Conservation (phyloP, 495 filamentous ascomycete species). For the Aspergillus leporis region DNA sequence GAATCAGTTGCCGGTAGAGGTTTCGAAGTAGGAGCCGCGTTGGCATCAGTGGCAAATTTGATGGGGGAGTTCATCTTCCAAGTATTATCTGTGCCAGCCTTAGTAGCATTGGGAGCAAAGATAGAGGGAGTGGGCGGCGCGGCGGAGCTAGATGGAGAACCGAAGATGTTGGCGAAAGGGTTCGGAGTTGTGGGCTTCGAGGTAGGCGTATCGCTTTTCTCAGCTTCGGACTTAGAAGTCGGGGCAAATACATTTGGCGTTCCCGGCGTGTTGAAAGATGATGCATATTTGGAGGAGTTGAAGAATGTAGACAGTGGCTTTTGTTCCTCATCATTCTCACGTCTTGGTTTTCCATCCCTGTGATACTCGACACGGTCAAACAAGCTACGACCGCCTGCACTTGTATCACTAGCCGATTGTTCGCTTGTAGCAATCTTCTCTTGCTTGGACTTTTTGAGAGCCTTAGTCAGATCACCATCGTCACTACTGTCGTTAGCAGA, state of each 20-base stretch:
- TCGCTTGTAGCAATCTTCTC: conserved; percentile 24
- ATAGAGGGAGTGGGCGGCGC: conserved; percentile 24
- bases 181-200: conserved; percentile 23
- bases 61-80: conserved; percentile 55
- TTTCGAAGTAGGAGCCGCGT: conserved; percentile 20
- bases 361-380: conserved; percentile 59
- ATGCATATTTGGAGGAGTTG: conserved; percentile 23
- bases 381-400: conserved; percentile 48
- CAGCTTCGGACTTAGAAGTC: conserved; percentile 15
- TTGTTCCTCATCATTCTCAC: conserved; percentile 33
- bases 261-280: conserved; percentile 26
- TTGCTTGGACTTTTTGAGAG: conserved; percentile 24
- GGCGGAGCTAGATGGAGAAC: conserved; percentile 21
- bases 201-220: conserved; percentile 14
- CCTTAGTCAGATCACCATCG: conserved; percentile 25
- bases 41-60: conserved; percentile 39
- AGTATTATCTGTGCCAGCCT: conserved; percentile 44
- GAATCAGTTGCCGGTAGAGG: conserved; percentile 30
- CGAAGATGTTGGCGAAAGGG: conserved; percentile 29
- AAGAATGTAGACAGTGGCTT: conserved; percentile 24
- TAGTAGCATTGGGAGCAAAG: conserved; percentile 16
- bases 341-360: conserved; percentile 49
- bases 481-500: conserved; percentile 28
- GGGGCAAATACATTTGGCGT: conserved; percentile 30
- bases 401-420: conserved; percentile 32